phyloP scores from a whole-genome alignment of 768 basidiomycete genomes.

The Leccinum variicolor region DNA sequence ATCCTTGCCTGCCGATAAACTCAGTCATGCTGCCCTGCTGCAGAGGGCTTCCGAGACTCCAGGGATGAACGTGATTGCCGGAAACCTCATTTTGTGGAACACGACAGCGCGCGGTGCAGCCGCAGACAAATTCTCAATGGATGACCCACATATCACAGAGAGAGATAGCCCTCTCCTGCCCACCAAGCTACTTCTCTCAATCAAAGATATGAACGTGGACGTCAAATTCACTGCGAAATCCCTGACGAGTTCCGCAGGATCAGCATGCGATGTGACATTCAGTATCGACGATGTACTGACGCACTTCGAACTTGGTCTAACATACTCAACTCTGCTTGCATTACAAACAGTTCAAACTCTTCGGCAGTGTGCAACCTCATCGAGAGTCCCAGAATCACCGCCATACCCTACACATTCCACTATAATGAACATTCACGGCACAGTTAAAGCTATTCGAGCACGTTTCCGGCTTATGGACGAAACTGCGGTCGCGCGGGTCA shows the following conservation, averaged over 20 bases:
- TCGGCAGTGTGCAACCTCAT: constrained; percentile 15
- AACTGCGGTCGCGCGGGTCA: constrained; percentile 39
- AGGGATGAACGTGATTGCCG: constrained; percentile 38
- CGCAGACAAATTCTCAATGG: constrained; percentile 63
- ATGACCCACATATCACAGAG: constrained; percentile 59
- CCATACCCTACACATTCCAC: constrained; percentile 15
- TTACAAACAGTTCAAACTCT: constrained; percentile 48
- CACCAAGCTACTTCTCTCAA: constrained; percentile 41
- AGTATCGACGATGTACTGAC: constrained; percentile 51
- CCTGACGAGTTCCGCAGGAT: constrained; percentile 4
- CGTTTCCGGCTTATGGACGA: constrained; percentile 47
- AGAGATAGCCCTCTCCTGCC: constrained; percentile 45
- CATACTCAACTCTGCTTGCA: constrained; percentile 70
- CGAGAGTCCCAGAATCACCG: constrained; percentile 15
- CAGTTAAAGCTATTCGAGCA: constrained; percentile 46
- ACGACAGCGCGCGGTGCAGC: constrained; percentile 57
- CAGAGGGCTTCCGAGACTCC: constrained; percentile 34
- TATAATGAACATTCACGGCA: constrained; percentile 28
- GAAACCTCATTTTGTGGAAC: constrained; percentile 45
- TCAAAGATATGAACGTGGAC: constrained; percentile 34
- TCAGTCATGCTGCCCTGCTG: constrained; percentile 43
- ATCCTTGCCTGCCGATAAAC: constrained; percentile 48
- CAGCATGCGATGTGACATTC: constrained; percentile 41
- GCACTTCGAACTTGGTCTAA: constrained; percentile 58
- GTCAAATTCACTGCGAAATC: constrained; percentile 18